Base-by-base conservation (phyloP, 2,329 filamentous ascomycete species). In the Arthrobotrys conoides region DNA sequence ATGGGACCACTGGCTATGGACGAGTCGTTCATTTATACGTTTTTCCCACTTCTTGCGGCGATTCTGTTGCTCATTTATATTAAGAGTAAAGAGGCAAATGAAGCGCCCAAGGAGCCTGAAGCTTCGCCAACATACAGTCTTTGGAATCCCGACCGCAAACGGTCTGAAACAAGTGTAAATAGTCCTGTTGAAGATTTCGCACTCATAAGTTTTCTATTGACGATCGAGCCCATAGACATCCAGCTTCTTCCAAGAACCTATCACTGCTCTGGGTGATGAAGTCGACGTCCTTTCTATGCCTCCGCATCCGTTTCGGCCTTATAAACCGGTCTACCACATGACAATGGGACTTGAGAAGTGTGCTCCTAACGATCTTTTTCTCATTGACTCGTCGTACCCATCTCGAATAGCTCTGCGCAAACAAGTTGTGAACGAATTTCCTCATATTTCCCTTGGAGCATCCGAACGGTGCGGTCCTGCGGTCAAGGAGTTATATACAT, bases 251-350 rank as follows among this genome's bases (percentile, higher is more conserved):
- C 66, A 59, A 53, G 67, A 78, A 9, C 67, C 67, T 5, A 81
- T 84, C 53, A 79, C 83, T 33, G 81, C 85, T 0, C 75, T 84
- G 0, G 46, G 78, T 0, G 80, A 82, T 3, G 86, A 6, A 1
- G 10, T 87, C 71, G 83, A 87, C 77, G 87, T 86, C 85, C 82
- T 84, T 44, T 76, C 81, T 0, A 83, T 83, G 0, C 82, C 84
- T 8, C 86, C 87, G 0, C 77, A 81, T 2, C 83, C 84, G 44
- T 84, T 87, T 41, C 84, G 87, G 1, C 87, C 87, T 0, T 88
- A 88, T 82, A 88, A 88, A 82, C 85, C 87, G 0, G 85, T 85
- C 1, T 89, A 88, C 80, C 84, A 88, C 80, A 88, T 89, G 75
- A 88, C 87, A 0, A 89, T 89, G 87, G 87, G 87, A 22, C 49